A percentile compares a stretch with the other conserved stretches of the same genome.
These are phyloP conservation scores for Camelina neglecta DNA, from an alignment of 345 rosid genomes.

Conservation along the genomic window DNA sequence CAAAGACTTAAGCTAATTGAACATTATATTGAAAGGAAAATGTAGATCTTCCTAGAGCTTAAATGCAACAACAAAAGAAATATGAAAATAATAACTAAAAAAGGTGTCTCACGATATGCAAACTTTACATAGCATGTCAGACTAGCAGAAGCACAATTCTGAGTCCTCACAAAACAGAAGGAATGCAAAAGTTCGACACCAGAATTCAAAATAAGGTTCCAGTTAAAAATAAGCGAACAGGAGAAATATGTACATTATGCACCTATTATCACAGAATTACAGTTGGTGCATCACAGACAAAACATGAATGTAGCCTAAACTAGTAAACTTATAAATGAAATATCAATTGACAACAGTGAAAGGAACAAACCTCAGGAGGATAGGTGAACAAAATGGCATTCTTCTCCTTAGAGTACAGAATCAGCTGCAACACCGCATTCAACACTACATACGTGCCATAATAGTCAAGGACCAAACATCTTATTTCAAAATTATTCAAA, in stretches of 20 bases:
- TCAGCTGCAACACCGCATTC: constrained; percentile 86
- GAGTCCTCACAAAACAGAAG: neutral
- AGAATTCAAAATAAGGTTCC: neutral
- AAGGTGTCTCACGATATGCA: neutral
- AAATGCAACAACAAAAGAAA: neutral
- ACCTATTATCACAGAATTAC: constrained; percentile 15
- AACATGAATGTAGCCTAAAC: neutral
- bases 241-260: neutral
- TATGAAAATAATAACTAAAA: too few species aligned
- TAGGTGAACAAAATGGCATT: constrained; percentile 87
- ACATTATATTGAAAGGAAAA: neutral
- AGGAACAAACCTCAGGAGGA: constrained; percentile 74
- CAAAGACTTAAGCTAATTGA: neutral
- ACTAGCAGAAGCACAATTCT: constrained; percentile 13
- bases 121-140: neutral
- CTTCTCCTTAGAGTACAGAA: constrained; percentile 85
- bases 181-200: neutral
- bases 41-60: constrained; percentile 2
- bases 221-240: neutral
- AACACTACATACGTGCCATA: constrained; percentile 82
- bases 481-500: neutral
- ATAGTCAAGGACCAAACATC: constrained; percentile 65
- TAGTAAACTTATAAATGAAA: neutral
- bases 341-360: constrained; percentile 5
- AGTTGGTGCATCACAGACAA: neutral